Evolutionary conservation across 2,329 filamentous ascomycete species (phyloP).

Genomic region (Fusarium sp.): DNA sequence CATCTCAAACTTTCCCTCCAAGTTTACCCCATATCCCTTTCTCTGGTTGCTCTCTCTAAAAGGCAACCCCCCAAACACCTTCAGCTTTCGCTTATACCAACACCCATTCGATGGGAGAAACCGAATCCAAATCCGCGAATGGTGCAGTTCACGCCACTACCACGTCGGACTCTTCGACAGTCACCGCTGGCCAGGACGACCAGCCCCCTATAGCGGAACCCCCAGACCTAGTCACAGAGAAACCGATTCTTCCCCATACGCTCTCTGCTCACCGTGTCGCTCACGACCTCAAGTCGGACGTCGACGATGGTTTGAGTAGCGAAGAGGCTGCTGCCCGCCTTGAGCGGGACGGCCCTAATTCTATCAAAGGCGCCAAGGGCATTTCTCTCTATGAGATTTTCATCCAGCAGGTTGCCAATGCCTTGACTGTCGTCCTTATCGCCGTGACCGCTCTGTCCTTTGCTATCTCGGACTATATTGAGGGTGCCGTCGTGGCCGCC

Average conservation of each 20-base stretch:
- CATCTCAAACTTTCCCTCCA: conserved; percentile 6
- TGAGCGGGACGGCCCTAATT: conserved; percentile 75
- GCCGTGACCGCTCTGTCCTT: conserved; percentile 80
- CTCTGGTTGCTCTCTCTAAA: conserved; percentile 32
- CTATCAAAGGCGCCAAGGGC: conserved; percentile 77
- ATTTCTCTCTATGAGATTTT: conserved; percentile 81
- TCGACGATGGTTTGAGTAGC: conserved; percentile 71
- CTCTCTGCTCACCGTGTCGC: conserved; percentile 54
- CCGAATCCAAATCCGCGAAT: conserved; percentile 56
- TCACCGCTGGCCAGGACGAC: conserved; percentile 54
- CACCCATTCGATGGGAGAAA: conserved; percentile 60
- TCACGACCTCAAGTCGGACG: conserved; percentile 57
- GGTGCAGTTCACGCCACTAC: conserved; percentile 57
- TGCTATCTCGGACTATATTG: conserved; percentile 73
- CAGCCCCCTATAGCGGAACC: conserved; percentile 58
- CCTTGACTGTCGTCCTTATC: conserved; percentile 79
- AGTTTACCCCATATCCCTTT: conserved; percentile 6
- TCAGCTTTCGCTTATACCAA: conserved; percentile 46
- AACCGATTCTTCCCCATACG: conserved; percentile 54
- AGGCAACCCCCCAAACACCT: conserved; percentile 17
- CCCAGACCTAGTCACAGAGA: conserved; percentile 55
- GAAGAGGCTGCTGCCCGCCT: conserved; percentile 75
- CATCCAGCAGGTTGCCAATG: conserved; percentile 82
- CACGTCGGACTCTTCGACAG: conserved; percentile 55
- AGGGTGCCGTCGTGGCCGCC: conserved; percentile 72